phyloP scores from a whole-genome alignment of 192 early-diverging fungal species.

The Backusella sp. region DNA sequence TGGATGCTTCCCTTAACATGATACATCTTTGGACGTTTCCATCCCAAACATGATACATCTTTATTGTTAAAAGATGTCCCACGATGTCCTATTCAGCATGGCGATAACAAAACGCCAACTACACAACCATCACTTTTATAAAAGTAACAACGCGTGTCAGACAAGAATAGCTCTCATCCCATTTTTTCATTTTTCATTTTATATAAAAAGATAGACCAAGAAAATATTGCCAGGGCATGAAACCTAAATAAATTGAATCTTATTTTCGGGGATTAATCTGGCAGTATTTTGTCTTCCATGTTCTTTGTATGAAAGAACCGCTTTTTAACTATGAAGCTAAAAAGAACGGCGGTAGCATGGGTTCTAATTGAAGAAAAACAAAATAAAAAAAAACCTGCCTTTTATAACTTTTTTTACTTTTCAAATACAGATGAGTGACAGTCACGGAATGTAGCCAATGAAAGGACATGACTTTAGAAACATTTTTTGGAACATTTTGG shows the following conservation, averaged over 20 bases:
- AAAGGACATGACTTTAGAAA: not conserved
- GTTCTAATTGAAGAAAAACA: not conserved
- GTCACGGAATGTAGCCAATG: not conserved
- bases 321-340: slow-evolving; percentile 3
- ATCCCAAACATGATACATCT: no score
- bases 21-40: no score
- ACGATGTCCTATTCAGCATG: no score
- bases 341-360: slow-evolving; percentile 20
- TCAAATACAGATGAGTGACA: not conserved
- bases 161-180: no score
- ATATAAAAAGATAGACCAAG: not conserved
- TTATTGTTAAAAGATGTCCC: no score
- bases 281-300: slow-evolving; percentile 7
- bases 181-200: slow-evolving; percentile 5
- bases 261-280: slow-evolving; percentile 14
- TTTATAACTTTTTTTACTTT: not conserved
- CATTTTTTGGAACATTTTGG: no score
- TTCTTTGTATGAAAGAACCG: slow-evolving; percentile 13
- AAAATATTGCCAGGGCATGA: slow-evolving; percentile 14
- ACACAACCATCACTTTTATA: no score
- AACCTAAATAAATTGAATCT: slow-evolving; percentile 15
- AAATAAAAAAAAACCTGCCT: not conserved
- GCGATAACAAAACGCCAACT: no score
- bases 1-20: no score
- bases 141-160: no score